Evolutionary conservation across 495 filamentous ascomycete species (phyloP).

Genomic region (Podospora australis): DNA sequence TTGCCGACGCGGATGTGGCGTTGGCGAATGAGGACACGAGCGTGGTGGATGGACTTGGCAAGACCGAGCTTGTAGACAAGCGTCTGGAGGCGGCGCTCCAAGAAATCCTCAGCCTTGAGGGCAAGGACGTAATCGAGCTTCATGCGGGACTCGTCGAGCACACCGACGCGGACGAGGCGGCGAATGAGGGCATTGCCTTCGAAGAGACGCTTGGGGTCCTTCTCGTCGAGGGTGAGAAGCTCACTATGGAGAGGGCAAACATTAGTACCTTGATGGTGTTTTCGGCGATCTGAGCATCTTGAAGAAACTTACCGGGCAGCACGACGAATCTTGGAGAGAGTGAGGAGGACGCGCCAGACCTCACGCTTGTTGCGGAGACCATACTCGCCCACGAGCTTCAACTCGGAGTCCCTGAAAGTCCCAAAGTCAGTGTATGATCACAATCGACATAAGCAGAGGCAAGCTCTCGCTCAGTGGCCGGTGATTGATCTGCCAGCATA

Average conservation of each 20-base stretch:
- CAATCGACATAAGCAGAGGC: slow-evolving; percentile 93
- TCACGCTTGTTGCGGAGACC: slow-evolving; percentile 99
- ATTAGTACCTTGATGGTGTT: slow-evolving; percentile 6
- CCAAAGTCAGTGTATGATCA: slow-evolving; percentile 44
- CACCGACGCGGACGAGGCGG: slow-evolving; percentile 98
- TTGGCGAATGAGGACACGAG: slow-evolving; percentile 97
- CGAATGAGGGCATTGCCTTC: slow-evolving; percentile 99
- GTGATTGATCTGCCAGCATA: slow-evolving; percentile 40
- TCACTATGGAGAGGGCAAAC: slow-evolving; percentile 53
- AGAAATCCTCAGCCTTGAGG: slow-evolving; percentile 96
- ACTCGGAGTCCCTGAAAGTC: slow-evolving; percentile 82
- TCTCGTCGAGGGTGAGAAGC: slow-evolving; percentile 98
- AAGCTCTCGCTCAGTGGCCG: slow-evolving; percentile 98
- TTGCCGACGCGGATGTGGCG: slow-evolving; percentile 99
- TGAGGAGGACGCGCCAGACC: slow-evolving; percentile 98
- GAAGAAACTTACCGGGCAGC: slow-evolving; percentile 78
- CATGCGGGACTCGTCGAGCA: slow-evolving; percentile 99
- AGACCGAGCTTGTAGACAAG: slow-evolving; percentile 99
- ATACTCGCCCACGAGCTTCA: slow-evolving; percentile 99
- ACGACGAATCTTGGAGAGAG: slow-evolving; percentile 99
- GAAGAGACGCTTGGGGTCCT: slow-evolving; percentile 99
- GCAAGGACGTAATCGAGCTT: slow-evolving; percentile 99
- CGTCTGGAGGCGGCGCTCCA: slow-evolving; percentile 98
- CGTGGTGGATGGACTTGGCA: slow-evolving; percentile 99
- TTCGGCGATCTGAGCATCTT: neutral